Evolutionary conservation across 2,329 filamentous ascomycete genomes (phyloP).

Genomic region (Hypoxylon sp.): DNA sequence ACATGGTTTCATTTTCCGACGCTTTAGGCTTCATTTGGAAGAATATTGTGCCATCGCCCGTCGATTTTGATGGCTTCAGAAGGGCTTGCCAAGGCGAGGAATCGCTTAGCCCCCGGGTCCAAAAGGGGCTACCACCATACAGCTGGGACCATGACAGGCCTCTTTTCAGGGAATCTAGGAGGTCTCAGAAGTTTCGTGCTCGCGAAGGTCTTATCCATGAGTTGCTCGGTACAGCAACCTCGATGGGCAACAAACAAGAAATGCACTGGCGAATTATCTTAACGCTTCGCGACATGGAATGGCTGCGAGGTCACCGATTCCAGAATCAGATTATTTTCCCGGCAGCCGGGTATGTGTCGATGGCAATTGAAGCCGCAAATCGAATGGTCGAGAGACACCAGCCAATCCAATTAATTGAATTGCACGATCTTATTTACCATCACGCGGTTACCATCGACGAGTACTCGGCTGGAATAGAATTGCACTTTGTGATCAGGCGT

Average conservation of each 20-base stretch:
- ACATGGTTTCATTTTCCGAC: conserved; percentile 30
- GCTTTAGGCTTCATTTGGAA: conserved; percentile 39
- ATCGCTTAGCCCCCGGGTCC: background rate
- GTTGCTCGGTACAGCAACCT: background rate
- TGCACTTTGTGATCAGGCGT: background rate
- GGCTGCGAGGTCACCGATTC: conserved; percentile 1
- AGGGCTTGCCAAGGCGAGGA: background rate
- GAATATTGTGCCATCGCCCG: conserved; percentile 5
- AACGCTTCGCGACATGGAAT: background rate
- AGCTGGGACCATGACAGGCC: conserved; percentile 34
- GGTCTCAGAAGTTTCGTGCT: background rate
- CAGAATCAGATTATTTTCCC: conserved; percentile 5
- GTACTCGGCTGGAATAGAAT: background rate
- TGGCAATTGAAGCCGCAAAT: background rate
- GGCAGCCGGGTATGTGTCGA: background rate
- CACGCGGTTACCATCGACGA: background rate
- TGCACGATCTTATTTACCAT: background rate
- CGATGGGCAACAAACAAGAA: background rate
- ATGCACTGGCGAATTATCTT: background rate
- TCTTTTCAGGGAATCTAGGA: background rate
- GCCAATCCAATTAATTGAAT: background rate
- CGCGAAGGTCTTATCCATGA: background rate
- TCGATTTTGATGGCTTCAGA: conserved; percentile 28
- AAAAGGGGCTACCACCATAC: conserved; percentile 9
- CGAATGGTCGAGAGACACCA: no score